Evolutionary conservation across 768 basidiomycete species (phyloP), one percentile per base, ranked within the genome.

Genomic region (Pleurotus pulmonarius): DNA sequence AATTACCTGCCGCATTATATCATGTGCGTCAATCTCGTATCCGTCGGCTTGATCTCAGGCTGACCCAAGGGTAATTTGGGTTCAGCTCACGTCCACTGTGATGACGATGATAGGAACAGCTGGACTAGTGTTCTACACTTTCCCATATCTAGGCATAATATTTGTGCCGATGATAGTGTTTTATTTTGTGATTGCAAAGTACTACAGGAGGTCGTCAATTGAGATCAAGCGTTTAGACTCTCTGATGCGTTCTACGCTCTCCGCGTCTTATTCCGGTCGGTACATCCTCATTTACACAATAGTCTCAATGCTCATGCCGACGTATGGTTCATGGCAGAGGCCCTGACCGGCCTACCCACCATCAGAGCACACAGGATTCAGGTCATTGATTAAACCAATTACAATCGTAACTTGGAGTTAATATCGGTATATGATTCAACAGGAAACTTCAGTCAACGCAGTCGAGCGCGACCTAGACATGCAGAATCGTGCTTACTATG

Each of bases 211-310:
- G 4, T 79, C 77, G 0, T 86, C 84, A 0, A 82, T 86, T 3
- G 84, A 86, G 62, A 77, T 80, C 3, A 87, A 87, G 63, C 78
- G 85, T 20, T 66, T 85, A 22, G 85, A 86, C 61, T 85, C 85
- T 0, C 59, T 86, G 18, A 69, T 85, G 62, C 76, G 85, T 5
- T 87, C 85, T 0, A 64, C 70, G 5, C 67, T 87, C 44, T 86
- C 83, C 63, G 73, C 77, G 2, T 78, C 83, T 1, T 83, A 80
- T 61, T 76, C 82, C 18, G 84, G 83, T 82, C 58, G 18, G 69
- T 61, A n/a, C 40, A 2, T 8, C 29, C 29, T 29, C 29, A 1
- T 3, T 11, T 2, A 8, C 8, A 29, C n/a, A n/a, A n/a, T 44
- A 15, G 12, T 15, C 9, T 3, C n/a, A 5, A n/a, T 16, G 5